These are phyloP conservation scores for Avicennia marina DNA, from an alignment of 257 asterid genomes.

Conservation along the genomic window DNA sequence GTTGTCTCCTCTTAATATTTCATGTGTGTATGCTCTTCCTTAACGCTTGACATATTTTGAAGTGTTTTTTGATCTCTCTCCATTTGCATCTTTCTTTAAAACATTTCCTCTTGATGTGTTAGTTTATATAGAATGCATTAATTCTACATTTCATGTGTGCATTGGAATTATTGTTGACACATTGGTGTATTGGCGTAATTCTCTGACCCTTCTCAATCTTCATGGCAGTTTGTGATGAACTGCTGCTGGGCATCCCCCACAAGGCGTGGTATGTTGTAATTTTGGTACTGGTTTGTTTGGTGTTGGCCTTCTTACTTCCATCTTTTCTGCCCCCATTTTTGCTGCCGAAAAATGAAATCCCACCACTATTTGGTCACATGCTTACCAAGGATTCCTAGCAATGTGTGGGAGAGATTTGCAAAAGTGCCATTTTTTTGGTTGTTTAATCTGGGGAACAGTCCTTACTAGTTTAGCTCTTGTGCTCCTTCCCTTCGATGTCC, in stretches of 20 bases:
- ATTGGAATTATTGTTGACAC: neutral
- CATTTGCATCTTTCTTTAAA: neutral
- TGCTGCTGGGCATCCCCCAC: slow-evolving; percentile 71
- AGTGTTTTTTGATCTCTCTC: neutral
- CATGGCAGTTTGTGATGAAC: slow-evolving; percentile 82
- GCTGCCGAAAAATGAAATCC: slow-evolving; percentile 47
- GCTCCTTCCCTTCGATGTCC: neutral
- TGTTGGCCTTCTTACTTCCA: slow-evolving; percentile 51
- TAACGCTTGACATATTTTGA: neutral
- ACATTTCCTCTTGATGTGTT: neutral
- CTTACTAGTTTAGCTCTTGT: neutral
- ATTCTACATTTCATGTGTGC: neutral
- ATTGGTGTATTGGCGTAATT: neutral
- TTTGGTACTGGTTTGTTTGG: slow-evolving; percentile 56
- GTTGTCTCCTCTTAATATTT: neutral
- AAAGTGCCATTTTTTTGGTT: neutral
- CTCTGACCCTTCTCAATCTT: slow-evolving; percentile 12
- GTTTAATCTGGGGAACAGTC: too few relatives aligned
- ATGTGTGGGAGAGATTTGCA: neutral
- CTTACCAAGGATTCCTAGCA: slow-evolving; percentile 47
- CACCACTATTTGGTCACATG: slow-evolving; percentile 14
- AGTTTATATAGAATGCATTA: neutral
- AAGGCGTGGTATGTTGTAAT: slow-evolving; percentile 70
- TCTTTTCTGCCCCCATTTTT: slow-evolving; percentile 56
- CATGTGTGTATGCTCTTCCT: neutral